Evolutionary conservation across 1,284 basidiomycete species (phyloP).

Genomic region (Ceratobasidium papillatum): DNA sequence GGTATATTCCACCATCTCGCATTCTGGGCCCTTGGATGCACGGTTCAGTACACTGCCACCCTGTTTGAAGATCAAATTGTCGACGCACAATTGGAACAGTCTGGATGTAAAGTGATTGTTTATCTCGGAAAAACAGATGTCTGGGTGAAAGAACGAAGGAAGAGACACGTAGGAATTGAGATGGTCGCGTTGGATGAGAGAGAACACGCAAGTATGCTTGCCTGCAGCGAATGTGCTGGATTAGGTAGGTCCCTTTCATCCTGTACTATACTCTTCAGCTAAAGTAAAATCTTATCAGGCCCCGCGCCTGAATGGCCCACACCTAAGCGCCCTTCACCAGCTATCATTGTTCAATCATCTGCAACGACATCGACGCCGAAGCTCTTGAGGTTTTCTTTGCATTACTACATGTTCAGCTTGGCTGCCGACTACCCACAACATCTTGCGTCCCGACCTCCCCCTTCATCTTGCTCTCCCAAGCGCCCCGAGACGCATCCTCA

Average conservation of each 20-base stretch:
- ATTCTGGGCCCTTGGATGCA: constrained; percentile 23
- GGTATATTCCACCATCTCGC: not conserved
- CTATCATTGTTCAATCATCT: not conserved
- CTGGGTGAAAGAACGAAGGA: not conserved
- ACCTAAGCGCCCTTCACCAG: not conserved
- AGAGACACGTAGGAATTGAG: not conserved
- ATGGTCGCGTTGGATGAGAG: not conserved
- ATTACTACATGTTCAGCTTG: constrained; percentile 13
- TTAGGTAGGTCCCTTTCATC: not conserved
- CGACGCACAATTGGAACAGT: not conserved
- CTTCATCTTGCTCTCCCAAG: not conserved
- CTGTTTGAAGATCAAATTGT: not conserved
- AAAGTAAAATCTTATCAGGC: not conserved
- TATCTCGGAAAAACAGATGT: not conserved
- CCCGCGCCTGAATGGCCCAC: not conserved
- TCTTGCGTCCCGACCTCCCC: not conserved
- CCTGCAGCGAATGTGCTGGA: not conserved
- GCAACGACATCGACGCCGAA: not conserved
- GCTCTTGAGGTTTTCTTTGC: constrained; percentile 10
- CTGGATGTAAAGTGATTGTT: constrained; percentile 5
- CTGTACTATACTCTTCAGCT: not conserved
- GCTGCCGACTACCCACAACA: not conserved
- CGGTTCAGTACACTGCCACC: not conserved
- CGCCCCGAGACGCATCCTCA: not conserved
- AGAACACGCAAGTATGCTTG: not conserved